A percentile compares a stretch with the other conserved stretches of the same genome.
These are phyloP conservation scores for Elongisporangium senticosum DNA, from an alignment of 352 stramenopile genomes.

Conservation along the genomic window DNA sequence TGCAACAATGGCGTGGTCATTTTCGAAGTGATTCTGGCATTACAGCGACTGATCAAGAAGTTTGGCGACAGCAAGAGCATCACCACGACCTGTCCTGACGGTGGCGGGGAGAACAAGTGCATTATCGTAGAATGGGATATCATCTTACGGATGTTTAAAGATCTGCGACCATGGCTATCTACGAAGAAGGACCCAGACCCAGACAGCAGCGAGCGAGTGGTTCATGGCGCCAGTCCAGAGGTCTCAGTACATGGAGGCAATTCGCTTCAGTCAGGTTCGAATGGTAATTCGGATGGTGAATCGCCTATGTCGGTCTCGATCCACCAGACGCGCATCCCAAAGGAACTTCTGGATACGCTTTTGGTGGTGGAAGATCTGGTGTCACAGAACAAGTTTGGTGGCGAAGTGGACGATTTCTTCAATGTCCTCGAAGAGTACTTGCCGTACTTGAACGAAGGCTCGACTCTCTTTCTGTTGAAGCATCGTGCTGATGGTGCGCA, in stretches of 20 bases:
- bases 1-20: slow-evolving; percentile 76
- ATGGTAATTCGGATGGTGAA: slow-evolving; percentile 7
- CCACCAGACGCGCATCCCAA: slow-evolving; percentile 67
- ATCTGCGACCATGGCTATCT: slow-evolving; percentile 65
- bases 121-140: slow-evolving; percentile 83
- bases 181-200: slow-evolving; percentile 24
- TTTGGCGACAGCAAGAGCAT: slow-evolving; percentile 40
- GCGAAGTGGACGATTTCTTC: slow-evolving; percentile 71
- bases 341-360: slow-evolving; percentile 75
- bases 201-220: slow-evolving; percentile 13
- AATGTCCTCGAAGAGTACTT: slow-evolving; percentile 71
- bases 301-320: slow-evolving; percentile 39
- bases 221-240: slow-evolving; percentile 6
- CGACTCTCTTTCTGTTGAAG: slow-evolving; percentile 53
- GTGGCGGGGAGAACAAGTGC: slow-evolving; percentile 16
- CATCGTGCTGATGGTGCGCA: slow-evolving; percentile 58
- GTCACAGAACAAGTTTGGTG: slow-evolving; percentile 43
- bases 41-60: slow-evolving; percentile 86
- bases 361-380: slow-evolving; percentile 73
- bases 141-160: slow-evolving; percentile 70
- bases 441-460: slow-evolving; percentile 46
- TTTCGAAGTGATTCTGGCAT: slow-evolving; percentile 83
- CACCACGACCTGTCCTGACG: neutral
- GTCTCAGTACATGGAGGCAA: slow-evolving; percentile 7
- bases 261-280: slow-evolving; percentile 2